Conservation (phyloP, 2,329 filamentous ascomycete species). For the Simplicillium aogashimaense region DNA sequence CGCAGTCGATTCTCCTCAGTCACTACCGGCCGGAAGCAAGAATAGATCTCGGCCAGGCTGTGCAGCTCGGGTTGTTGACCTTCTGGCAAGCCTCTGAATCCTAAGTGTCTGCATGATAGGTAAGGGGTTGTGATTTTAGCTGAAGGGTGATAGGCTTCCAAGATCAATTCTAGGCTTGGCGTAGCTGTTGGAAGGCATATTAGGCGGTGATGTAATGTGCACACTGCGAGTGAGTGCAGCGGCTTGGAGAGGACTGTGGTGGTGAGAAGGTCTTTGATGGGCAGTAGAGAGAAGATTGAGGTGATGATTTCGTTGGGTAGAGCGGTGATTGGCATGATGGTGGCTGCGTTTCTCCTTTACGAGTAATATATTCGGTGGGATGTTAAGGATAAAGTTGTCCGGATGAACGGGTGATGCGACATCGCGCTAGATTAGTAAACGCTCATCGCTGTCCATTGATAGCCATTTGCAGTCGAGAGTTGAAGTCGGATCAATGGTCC, state of each 20-base stretch:
- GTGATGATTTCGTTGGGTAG: background rate
- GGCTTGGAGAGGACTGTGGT: background rate
- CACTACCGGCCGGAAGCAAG: constrained; percentile 57
- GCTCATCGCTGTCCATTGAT: no score
- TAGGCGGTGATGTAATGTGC: constrained; percentile 1
- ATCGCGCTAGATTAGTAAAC: no score
- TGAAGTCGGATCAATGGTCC: no score
- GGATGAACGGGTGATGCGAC: no score
- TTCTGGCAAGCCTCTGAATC: constrained; percentile 29
- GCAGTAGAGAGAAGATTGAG: constrained; percentile 1
- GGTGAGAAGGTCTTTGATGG: background rate
- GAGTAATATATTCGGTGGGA: no score
- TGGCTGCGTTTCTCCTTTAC: no score
- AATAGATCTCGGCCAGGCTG: constrained; percentile 52
- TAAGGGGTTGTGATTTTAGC: constrained; percentile 59
- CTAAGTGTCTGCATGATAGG: constrained; percentile 55
- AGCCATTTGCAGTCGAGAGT: no score
- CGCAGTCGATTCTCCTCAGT: constrained; percentile 39
- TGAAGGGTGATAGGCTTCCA: constrained; percentile 70
- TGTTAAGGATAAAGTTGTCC: no score
- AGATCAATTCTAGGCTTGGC: constrained; percentile 53
- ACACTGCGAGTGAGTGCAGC: background rate
- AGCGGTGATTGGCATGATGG: no score
- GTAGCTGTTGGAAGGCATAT: constrained; percentile 39
- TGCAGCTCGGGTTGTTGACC: constrained; percentile 13